phyloP scores from a whole-genome alignment of 2,329 filamentous ascomycete genomes.

The Ophiocordyceps robertsii region DNA sequence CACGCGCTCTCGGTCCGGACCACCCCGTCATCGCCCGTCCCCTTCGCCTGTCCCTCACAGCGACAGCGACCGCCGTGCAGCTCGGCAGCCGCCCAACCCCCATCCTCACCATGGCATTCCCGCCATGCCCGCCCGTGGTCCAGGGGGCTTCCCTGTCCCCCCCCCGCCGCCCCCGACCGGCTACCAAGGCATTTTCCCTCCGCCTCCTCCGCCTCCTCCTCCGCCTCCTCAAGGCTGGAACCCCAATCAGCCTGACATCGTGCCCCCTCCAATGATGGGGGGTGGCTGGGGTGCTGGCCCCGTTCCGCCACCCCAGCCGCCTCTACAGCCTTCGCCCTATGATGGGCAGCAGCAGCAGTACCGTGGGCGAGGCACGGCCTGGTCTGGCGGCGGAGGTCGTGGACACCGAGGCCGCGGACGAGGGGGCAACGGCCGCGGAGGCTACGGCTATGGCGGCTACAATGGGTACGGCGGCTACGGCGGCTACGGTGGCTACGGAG shows the following conservation, averaged over 20 bases:
- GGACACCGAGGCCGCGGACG: constrained; percentile 15
- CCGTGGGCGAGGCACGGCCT: constrained; percentile 12
- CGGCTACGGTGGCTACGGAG: too few species aligned
- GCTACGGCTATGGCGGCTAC: constrained; percentile 1
- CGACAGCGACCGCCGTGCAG: constrained; percentile 5
- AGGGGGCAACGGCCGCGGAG: constrained; percentile 5
- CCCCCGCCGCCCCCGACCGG: constrained; percentile 14
- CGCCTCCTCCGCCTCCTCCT: constrained; percentile 19
- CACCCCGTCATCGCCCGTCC: constrained; percentile 6
- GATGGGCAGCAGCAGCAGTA: constrained; percentile 5
- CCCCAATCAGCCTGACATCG: constrained; percentile 11
- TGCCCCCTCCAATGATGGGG: constrained; percentile 11
- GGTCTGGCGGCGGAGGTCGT: constrained; percentile 15
- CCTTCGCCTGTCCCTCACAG: constrained; percentile 10
- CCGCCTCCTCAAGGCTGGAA: constrained; percentile 15
- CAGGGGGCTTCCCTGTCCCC: neutral
- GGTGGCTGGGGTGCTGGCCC: constrained; percentile 9
- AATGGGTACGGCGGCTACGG: too few species aligned
- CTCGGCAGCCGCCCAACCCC: constrained; percentile 12
- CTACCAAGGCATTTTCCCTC: constrained; percentile 29
- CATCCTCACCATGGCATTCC: neutral
- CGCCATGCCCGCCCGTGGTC: neutral
- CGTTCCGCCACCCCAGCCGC: constrained; percentile 3
- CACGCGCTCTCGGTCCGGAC: constrained; percentile 2
- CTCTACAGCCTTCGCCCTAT: constrained; percentile 8